Conservation (phyloP, 2,329 filamentous ascomycete species). For the Cladophialophora psammophila region DNA sequence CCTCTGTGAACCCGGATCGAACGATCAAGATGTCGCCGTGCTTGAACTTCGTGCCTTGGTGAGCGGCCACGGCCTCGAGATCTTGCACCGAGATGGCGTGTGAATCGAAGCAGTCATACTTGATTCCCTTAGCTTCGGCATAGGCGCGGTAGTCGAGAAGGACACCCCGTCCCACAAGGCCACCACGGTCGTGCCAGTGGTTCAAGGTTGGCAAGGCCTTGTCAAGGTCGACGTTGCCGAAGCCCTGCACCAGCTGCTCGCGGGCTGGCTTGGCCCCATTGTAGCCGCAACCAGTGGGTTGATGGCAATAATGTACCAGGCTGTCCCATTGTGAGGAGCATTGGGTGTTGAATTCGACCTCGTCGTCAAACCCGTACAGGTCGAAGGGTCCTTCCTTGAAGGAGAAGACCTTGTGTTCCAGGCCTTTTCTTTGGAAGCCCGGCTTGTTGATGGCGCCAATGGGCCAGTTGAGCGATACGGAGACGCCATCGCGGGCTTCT, state of each 20-base stretch:
- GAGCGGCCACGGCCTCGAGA: slow-evolving; percentile 65
- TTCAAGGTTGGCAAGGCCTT: slow-evolving; percentile 34
- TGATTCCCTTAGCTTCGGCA: slow-evolving; percentile 49
- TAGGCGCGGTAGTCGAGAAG: slow-evolving; percentile 56
- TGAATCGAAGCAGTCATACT: slow-evolving; percentile 50
- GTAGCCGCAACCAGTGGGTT: slow-evolving; percentile 33
- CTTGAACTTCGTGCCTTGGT: slow-evolving; percentile 62
- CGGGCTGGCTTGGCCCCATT: slow-evolving; percentile 42
- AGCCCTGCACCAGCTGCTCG: slow-evolving; percentile 40
- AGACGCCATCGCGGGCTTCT: slow-evolving; percentile 64
- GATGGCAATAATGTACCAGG: slow-evolving; percentile 44
- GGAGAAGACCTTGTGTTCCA: slow-evolving; percentile 33
- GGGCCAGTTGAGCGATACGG: slow-evolving; percentile 62
- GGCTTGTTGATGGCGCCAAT: slow-evolving; percentile 43
- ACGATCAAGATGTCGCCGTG: slow-evolving; percentile 72
- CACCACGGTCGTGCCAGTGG: slow-evolving; percentile 50
- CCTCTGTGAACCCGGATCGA: slow-evolving; percentile 68
- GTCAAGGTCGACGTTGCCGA: slow-evolving; percentile 33
- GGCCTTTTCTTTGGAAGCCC: slow-evolving; percentile 29
- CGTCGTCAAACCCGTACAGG: slow-evolving; percentile 51
- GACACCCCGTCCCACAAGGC: slow-evolving; percentile 55
- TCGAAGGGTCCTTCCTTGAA: slow-evolving; percentile 29
- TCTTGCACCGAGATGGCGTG: slow-evolving; percentile 61
- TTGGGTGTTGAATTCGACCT: slow-evolving; percentile 57
- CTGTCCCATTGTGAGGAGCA: slow-evolving; percentile 59